Percentiles rank a stretch among this genome's conserved stretches.
phyloP scores from a whole-genome alignment of 768 basidiomycete genomes.

The Strobilomyces dryophilus region DNA sequence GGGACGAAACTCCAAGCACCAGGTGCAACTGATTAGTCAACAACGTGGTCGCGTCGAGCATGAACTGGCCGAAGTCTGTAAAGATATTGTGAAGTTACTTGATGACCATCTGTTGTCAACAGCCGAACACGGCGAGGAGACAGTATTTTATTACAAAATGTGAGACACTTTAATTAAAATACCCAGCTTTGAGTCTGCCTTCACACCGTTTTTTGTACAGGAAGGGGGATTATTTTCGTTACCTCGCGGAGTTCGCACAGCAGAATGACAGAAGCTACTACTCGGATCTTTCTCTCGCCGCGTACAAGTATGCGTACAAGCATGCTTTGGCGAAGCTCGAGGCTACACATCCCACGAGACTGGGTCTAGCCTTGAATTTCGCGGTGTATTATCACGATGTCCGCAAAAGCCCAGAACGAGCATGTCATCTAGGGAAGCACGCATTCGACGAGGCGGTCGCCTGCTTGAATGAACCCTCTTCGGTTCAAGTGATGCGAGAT shows the following conservation, averaged over 20 bases:
- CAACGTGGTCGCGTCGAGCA: constrained; percentile 74
- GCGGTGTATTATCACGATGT: constrained; percentile 93
- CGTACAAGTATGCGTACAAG: constrained; percentile 83
- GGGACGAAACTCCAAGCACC: constrained; percentile 31
- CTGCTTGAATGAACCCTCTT: constrained; percentile 47
- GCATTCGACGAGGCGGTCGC: constrained; percentile 89
- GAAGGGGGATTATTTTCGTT: constrained; percentile 90
- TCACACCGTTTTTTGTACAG: constrained; percentile 32
- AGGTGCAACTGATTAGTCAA: constrained; percentile 62
- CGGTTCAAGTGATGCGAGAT: constrained; percentile 50
- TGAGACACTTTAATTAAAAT: constrained; percentile 31
- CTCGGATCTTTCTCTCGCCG: constrained; percentile 73
- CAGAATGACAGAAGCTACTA: constrained; percentile 64
- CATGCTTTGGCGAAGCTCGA: constrained; percentile 73
- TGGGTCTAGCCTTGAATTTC: constrained; percentile 88
- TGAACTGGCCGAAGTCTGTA: constrained; percentile 73
- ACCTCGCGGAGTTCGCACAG: constrained; percentile 82
- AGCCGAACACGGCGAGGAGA: constrained; percentile 74
- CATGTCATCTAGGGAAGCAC: constrained; percentile 86
- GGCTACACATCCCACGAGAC: constrained; percentile 78
- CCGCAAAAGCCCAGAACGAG: constrained; percentile 77
- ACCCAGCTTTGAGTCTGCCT: background rate
- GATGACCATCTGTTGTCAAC: constrained; percentile 54
- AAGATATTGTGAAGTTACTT: constrained; percentile 71
- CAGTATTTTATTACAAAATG: constrained; percentile 91